phyloP scores from a whole-genome alignment of 345 rosid genomes.

The Microthlaspi erraticum region DNA sequence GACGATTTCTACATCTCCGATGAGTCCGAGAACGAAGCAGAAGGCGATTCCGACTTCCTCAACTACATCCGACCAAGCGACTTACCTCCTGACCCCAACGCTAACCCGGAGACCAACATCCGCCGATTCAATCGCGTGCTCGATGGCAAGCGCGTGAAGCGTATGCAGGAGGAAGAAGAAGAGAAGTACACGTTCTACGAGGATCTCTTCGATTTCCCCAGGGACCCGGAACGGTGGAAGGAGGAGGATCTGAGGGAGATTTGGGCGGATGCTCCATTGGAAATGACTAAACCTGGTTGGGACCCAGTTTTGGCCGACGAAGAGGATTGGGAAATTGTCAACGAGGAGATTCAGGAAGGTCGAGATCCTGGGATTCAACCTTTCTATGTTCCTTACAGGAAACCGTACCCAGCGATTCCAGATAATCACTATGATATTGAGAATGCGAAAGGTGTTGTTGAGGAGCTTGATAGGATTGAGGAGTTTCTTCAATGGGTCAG shows the following conservation, averaged over 20 bases:
- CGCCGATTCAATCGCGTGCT: constrained; percentile 51
- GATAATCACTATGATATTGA: constrained; percentile 66
- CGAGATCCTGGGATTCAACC: constrained; percentile 78
- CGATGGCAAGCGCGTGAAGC: constrained; percentile 49
- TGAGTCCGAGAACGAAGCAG: constrained; percentile 47
- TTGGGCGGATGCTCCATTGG: constrained; percentile 81
- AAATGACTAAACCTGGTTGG: constrained; percentile 76
- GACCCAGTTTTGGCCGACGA: constrained; percentile 90
- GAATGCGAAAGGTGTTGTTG: constrained; percentile 70
- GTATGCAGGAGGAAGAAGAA: constrained; percentile 59
- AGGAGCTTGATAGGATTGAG: constrained; percentile 93
- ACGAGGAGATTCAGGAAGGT: constrained; percentile 59
- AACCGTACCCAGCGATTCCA: constrained; percentile 77
- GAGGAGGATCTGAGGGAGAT: constrained; percentile 81
- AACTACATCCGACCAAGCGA: constrained; percentile 54
- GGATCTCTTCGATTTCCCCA: constrained; percentile 70
- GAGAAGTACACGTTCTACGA: constrained; percentile 41
- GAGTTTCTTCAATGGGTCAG: constrained; percentile 91
- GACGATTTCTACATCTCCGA: constrained; percentile 37
- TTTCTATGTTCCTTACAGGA: constrained; percentile 81
- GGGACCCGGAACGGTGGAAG: constrained; percentile 77
- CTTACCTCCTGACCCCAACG: constrained; percentile 43
- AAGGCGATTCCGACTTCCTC: constrained; percentile 31
- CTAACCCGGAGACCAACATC: constrained; percentile 60
- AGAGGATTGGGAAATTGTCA: constrained; percentile 71